Base-by-base conservation (phyloP, 1,139 yeast species). In the Ogataea hybrid region DNA sequence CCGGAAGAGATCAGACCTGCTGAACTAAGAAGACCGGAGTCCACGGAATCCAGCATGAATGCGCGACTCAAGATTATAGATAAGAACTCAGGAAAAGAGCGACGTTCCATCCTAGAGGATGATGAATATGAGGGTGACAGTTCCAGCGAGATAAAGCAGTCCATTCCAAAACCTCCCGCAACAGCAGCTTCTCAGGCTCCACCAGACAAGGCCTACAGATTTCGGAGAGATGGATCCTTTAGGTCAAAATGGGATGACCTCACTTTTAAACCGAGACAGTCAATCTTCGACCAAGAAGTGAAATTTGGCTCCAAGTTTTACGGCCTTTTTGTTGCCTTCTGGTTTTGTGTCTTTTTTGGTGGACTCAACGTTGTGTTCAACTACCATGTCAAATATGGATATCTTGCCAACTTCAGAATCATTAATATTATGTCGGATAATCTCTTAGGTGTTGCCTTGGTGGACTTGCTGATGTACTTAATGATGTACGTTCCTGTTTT, bases 401-500 rank as follows among this genome's bases (percentile, higher is more conserved):
- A 53, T 2, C 32, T 65, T 2, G 56, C 68, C 33, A 68, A 77
- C 21, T 71, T 79, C 35, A 76, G 79, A 23, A 73, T 86, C 23
- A 62, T 81, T 28, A 48, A 53, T 27, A 65, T 77, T 8, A 65
- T 88, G 62, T 55, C 68, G 6, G 68, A 70, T 25, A 90, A 86
- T 51, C 41, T 87, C 16, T 49, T 75, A 45, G 73, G 75, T 50
- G 81, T 88, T 22, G 95, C 79, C 0, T 50, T 82, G 17, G 79
- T 86, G 1, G 96, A 88, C 59, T 62, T 80, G 31, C 61, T 61
- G 32, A 84, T 88, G 92, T 88, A 87, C 57, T 52, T 81, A 23
- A 57, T 77, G 14, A 74, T 77, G 27, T 88, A 81, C 56, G 63
- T 77, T 30, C 72, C 81, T 1, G 79, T 71, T 32, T 56, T 69